A percentile compares a stretch with the other conserved stretches of the same genome.
Conservation (phyloP, 2,329 filamentous ascomycete species). For the Apiospora arundinis region DNA sequence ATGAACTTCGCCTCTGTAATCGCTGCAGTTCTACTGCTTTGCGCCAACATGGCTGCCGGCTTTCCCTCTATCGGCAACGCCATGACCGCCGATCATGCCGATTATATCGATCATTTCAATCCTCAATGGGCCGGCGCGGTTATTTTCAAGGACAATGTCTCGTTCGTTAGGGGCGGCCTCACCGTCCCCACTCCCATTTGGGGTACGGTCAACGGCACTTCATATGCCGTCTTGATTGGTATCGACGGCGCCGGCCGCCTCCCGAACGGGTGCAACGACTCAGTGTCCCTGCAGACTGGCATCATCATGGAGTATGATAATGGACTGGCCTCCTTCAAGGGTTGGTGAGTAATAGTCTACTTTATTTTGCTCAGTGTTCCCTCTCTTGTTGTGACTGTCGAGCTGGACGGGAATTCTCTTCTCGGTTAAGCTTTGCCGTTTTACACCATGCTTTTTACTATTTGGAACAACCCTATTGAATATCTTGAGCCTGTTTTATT, state of each 20-base stretch:
- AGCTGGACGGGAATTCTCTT: too few species aligned
- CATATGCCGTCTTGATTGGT: constrained; percentile 61
- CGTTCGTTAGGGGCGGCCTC: constrained; percentile 59
- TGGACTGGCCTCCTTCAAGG: constrained; percentile 52
- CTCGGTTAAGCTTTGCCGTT: too few species aligned
- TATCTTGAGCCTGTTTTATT: too few species aligned
- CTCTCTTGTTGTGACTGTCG: too few species aligned
- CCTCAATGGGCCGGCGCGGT: constrained; percentile 67
- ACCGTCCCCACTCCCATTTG: constrained; percentile 56
- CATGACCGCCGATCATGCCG: constrained; percentile 47
- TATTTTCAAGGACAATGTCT: constrained; percentile 57
- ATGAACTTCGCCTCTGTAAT: constrained; percentile 54
- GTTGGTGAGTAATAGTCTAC: constrained; percentile 47
- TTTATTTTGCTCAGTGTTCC: too few species aligned
- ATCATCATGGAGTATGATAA: constrained; percentile 59
- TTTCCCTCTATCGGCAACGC: neutral
- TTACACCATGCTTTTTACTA: too few species aligned
- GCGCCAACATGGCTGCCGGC: constrained; percentile 31
- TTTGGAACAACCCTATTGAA: too few species aligned
- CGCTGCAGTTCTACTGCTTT: too few species aligned
- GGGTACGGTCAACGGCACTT: constrained; percentile 37
- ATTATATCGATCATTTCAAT: too few species aligned
- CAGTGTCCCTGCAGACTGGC: constrained; percentile 61
- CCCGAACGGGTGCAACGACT: too few species aligned
- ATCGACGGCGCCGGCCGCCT: constrained; percentile 66